Conservation (phyloP, 768 basidiomycete species). For the Lactarius vividus region DNA sequence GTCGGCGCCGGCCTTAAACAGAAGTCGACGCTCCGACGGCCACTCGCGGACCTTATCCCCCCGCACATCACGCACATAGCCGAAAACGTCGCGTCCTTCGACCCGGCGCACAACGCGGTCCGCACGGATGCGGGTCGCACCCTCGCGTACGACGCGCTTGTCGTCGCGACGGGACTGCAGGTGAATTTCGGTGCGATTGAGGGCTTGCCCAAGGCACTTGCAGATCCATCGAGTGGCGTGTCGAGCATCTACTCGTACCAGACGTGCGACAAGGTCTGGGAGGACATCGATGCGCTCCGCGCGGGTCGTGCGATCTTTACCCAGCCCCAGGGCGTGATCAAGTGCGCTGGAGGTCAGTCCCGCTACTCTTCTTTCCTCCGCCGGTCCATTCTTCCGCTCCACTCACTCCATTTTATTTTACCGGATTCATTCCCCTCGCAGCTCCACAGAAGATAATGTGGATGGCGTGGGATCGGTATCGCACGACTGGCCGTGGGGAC, state of each 20-base stretch:
- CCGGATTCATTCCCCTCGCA: slow-evolving; percentile 32
- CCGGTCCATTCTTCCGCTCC: background rate
- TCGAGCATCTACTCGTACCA: slow-evolving; percentile 91
- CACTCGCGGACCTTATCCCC: slow-evolving; percentile 71
- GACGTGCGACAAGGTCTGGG: slow-evolving; percentile 87
- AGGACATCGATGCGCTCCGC: slow-evolving; percentile 71
- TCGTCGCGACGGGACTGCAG: slow-evolving; percentile 88
- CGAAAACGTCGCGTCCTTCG: slow-evolving; percentile 70
- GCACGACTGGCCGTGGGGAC: slow-evolving; percentile 53
- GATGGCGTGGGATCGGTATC: slow-evolving; percentile 89
- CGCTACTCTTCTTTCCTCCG: background rate
- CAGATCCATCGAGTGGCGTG: slow-evolving; percentile 75
- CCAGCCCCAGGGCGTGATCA: slow-evolving; percentile 88
- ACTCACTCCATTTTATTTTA: background rate
- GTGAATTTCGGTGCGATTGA: slow-evolving; percentile 76
- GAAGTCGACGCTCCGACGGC: slow-evolving; percentile 66
- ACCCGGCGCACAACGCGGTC: slow-evolving; percentile 70
- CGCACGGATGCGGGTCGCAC: slow-evolving; percentile 67
- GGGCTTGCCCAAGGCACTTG: slow-evolving; percentile 72
- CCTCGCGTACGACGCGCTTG: slow-evolving; percentile 78
- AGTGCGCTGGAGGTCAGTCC: slow-evolving; percentile 81
- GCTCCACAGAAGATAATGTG: slow-evolving; percentile 94
- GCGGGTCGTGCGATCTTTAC: slow-evolving; percentile 90
- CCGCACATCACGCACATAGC: slow-evolving; percentile 65
- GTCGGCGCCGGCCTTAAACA: slow-evolving; percentile 82